phyloP scores from a whole-genome alignment of 1,284 basidiomycete species.

The Cerrena zonata region DNA sequence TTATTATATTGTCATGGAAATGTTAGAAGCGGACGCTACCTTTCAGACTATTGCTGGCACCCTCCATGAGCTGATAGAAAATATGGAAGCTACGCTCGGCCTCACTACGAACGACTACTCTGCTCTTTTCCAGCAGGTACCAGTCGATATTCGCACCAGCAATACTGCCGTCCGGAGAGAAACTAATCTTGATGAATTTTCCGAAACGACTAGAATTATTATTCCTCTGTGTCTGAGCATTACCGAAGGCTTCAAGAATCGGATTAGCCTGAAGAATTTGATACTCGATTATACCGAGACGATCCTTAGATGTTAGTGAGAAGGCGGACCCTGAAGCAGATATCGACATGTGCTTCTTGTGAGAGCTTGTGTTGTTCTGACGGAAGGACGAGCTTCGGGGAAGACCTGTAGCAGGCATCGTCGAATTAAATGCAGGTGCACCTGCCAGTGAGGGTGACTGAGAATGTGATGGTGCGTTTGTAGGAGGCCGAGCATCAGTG shows the following conservation, averaged over 20 bases:
- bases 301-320: slow-evolving; percentile 52
- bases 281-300: slow-evolving; percentile 85
- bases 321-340: slow-evolving; percentile 38
- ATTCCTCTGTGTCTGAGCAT: slow-evolving; percentile 97
- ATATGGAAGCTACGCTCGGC: slow-evolving; percentile 95
- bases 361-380: slow-evolving; percentile 31
- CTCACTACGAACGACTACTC: slow-evolving; percentile 83
- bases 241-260: slow-evolving; percentile 96
- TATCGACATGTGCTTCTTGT: slow-evolving; percentile 29
- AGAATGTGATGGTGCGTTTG: slow-evolving; percentile 49
- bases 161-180: slow-evolving; percentile 89
- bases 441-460: slow-evolving; percentile 48
- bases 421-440: slow-evolving; percentile 37
- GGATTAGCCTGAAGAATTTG: slow-evolving; percentile 99
- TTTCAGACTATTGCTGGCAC: slow-evolving; percentile 52
- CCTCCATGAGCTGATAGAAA: slow-evolving; percentile 87
- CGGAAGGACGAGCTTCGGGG: slow-evolving; percentile 48
- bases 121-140: slow-evolving; percentile 97
- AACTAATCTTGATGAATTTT: slow-evolving; percentile 96
- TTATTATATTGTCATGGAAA: slow-evolving; percentile 3
- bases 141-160: slow-evolving; percentile 98
- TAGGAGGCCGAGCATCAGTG: slow-evolving; percentile 64
- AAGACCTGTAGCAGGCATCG: slow-evolving; percentile 54
- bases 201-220: slow-evolving; percentile 99
- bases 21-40: slow-evolving; percentile 10